These are phyloP conservation scores for Gaeumannomyces sp. DNA, from an alignment of 2,329 filamentous ascomycete species.

Conservation along the genomic window DNA sequence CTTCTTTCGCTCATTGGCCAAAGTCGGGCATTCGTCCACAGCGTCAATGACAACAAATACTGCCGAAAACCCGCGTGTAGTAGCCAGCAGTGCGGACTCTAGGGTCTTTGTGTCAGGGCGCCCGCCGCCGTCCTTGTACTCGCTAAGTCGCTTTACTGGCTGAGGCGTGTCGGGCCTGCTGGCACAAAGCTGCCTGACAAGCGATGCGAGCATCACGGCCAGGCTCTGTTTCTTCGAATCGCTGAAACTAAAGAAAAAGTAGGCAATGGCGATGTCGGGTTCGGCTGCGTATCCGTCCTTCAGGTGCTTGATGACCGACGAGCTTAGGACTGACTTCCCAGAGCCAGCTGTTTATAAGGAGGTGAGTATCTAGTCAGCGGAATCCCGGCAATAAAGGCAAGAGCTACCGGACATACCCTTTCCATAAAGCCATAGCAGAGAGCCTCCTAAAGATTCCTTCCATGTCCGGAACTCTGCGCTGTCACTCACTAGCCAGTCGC, in stretches of 20 bases:
- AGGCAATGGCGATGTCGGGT: constrained; percentile 14
- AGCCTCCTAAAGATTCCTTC: not conserved
- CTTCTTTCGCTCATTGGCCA: not conserved
- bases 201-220: constrained; percentile 16
- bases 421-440: constrained; percentile 1
- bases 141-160: not conserved
- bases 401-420: not conserved
- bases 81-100: not conserved
- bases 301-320: not conserved
- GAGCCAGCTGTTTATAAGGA: not conserved
- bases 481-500: not conserved
- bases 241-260: constrained; percentile 20
- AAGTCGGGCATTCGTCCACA: not conserved
- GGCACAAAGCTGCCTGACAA: constrained; percentile 13
- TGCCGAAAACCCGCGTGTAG: not conserved
- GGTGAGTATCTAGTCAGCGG: no score
- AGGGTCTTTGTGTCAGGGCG: not conserved
- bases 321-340: not conserved
- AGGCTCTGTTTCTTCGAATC: constrained; percentile 15
- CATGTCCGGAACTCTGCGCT: not conserved
- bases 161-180: not conserved
- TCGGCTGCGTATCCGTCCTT: not conserved
- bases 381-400: no score
- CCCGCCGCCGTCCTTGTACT: constrained; percentile 9
- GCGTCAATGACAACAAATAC: not conserved